Base-by-base conservation (phyloP, 2,329 filamentous ascomycete species). In the Conoideocrella luteorostrata region DNA sequence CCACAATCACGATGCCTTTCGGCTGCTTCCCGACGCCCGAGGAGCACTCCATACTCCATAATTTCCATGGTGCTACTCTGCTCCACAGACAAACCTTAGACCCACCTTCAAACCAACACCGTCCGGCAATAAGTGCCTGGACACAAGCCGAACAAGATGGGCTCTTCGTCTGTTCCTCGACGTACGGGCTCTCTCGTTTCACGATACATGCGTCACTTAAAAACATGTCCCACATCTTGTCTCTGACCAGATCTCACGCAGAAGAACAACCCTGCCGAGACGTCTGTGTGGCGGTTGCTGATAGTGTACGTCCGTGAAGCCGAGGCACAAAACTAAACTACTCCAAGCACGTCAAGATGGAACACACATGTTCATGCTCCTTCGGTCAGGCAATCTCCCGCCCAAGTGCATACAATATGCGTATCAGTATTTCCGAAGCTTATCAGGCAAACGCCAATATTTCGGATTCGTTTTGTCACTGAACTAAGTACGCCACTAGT, bases 341-440 rank as follows among this genome's bases (percentile, higher is more conserved):
- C 17, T 43, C 3, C 13, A 12, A 42, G 32, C 40, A 28, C 32
- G 17, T 24, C 20, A 28, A 42, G 23, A 36, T 42, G 23, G 30
- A 23, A 36, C 11, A 32, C 24, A 36, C 34, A 43, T 32, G 34
- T 38, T 37, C 33, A 20, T 13, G 33, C 21, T 33, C 20, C 32
- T 24, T 33, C 26, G 26, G 41, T 13, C 34, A 28, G 21, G 12
- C 10, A 3, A 12, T 21, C 7, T 39, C 10, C 21, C 21, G 20
- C 28, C 21, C 20, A 22, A 22, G 17, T 18, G 26, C 7, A 4
- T 5, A 10, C n/a, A 26, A 13, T 29, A 21, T 18, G 17, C 4
- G 13, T 20, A 21, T 13, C n/a, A 12, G 30, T 34, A 9, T 11
- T 23, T 12, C 12, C 15, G 17, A n/a, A 12, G 12, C 17, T 20